phyloP scores from a whole-genome alignment of 345 rosid species.

The Turritis glabra region DNA sequence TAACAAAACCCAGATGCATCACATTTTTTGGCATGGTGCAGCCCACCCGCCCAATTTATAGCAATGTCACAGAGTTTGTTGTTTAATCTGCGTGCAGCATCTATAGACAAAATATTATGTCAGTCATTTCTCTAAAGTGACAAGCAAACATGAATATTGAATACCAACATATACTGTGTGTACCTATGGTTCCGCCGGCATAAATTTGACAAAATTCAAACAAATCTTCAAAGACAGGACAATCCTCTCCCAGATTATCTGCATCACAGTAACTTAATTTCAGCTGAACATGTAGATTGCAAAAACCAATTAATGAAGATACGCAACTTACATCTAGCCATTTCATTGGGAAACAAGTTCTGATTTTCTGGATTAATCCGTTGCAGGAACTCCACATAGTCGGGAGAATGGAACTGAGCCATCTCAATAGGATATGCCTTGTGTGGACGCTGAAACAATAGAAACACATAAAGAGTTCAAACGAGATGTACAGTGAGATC shows the following conservation, averaged over 20 bases:
- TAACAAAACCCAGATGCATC: conserved; percentile 99
- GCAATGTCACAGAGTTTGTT: conserved; percentile 94
- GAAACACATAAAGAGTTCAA: conserved; percentile 3
- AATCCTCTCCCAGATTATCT: conserved; percentile 97
- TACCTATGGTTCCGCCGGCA: conserved; percentile 98
- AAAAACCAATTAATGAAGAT: neutral
- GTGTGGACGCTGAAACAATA: conserved; percentile 80
- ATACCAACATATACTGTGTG: neutral
- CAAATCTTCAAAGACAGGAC: conserved; percentile 94
- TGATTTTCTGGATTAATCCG: conserved; percentile 79
- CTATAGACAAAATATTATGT: conserved; percentile 39
- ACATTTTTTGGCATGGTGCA: conserved; percentile 98
- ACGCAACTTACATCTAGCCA: conserved; percentile 61
- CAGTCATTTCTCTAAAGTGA: conserved; percentile 6
- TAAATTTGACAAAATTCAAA: conserved; percentile 98
- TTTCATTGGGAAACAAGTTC: conserved; percentile 57
- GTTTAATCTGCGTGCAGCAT: conserved; percentile 93
- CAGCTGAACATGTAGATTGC: neutral
- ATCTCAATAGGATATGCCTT: conserved; percentile 97
- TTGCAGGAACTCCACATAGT: conserved; percentile 89
- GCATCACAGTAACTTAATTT: conserved; percentile 19
- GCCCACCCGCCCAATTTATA: conserved; percentile 98
- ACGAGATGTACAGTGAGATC: neutral
- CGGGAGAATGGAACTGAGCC: conserved; percentile 94
- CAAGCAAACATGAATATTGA: conserved; percentile 2